phyloP scores from a whole-genome alignment of 768 basidiomycete genomes.

The Lactarius hatsudake region DNA sequence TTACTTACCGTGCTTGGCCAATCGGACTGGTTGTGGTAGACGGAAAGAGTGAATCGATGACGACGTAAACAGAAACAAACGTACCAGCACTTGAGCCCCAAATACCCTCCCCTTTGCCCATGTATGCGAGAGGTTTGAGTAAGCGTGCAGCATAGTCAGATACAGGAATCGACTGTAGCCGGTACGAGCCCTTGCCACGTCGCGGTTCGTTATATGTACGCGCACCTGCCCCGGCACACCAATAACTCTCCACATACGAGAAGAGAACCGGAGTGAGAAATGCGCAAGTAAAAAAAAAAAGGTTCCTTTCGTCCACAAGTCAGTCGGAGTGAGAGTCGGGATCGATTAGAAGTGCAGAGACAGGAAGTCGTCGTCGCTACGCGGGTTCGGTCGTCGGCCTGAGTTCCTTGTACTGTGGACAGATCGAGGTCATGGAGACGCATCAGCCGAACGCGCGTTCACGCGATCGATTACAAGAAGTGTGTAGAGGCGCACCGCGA shows the following conservation, averaged over 20 bases:
- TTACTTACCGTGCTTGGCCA: neutral
- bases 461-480: neutral
- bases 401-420: neutral
- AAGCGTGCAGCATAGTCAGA: too few species aligned
- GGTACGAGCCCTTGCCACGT: too few species aligned
- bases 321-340: neutral
- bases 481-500: neutral
- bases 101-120: too few species aligned
- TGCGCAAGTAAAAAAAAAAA: neutral
- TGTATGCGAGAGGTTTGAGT: too few species aligned
- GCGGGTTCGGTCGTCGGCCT: neutral
- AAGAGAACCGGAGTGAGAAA: neutral
- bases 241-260: neutral
- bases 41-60: too few species aligned
- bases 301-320: neutral
- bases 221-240: neutral
- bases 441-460: neutral
- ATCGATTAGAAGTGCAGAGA: neutral
- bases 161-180: too few species aligned
- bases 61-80: too few species aligned
- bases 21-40: too few species aligned
- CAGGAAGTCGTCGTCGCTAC: neutral
- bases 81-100: too few species aligned
- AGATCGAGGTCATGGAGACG: neutral
- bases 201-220: too few species aligned